phyloP scores from a whole-genome alignment of 2,329 filamentous ascomycete species.

The Claviceps sp. region DNA sequence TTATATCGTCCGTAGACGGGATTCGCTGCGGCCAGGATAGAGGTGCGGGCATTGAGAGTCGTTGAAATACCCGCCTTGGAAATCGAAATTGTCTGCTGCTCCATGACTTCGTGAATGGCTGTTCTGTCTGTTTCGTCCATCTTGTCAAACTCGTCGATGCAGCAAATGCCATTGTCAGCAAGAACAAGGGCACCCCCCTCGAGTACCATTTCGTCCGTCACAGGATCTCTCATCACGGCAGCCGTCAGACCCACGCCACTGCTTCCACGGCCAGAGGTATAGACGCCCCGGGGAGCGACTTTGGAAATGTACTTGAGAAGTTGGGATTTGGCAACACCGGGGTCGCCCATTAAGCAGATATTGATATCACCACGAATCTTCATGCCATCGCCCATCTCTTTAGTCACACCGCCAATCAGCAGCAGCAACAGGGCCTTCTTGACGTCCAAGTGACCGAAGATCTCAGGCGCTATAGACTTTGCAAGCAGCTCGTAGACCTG shows the following conservation, averaged over 20 bases:
- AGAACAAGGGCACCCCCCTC: slow-evolving; percentile 70
- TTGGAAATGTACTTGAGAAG: slow-evolving; percentile 97
- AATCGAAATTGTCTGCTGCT: slow-evolving; percentile 76
- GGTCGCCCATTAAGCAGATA: slow-evolving; percentile 97
- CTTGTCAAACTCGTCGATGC: slow-evolving; percentile 80
- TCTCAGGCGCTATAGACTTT: slow-evolving; percentile 93
- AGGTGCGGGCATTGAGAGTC: slow-evolving; percentile 89
- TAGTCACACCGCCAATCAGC: slow-evolving; percentile 89
- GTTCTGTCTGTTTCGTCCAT: slow-evolving; percentile 77
- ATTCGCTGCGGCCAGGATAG: slow-evolving; percentile 91
- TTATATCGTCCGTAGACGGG: slow-evolving; percentile 97
- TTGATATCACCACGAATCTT: slow-evolving; percentile 98
- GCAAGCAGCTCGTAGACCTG: slow-evolving; percentile 93
- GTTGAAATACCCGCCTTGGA: slow-evolving; percentile 59
- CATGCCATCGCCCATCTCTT: slow-evolving; percentile 97
- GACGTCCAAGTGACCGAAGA: slow-evolving; percentile 90
- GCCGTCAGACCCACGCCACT: slow-evolving; percentile 73
- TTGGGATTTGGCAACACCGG: slow-evolving; percentile 98
- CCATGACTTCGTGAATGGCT: slow-evolving; percentile 80
- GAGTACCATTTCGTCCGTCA: slow-evolving; percentile 74
- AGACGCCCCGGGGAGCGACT: slow-evolving; percentile 84
- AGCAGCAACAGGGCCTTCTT: slow-evolving; percentile 96
- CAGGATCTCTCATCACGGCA: slow-evolving; percentile 71
- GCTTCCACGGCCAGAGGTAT: slow-evolving; percentile 69
- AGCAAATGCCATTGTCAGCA: slow-evolving; percentile 74